These are phyloP conservation scores for Warburgia ugandensis DNA, from an alignment of 164 flowering plant species.

Conservation along the genomic window DNA sequence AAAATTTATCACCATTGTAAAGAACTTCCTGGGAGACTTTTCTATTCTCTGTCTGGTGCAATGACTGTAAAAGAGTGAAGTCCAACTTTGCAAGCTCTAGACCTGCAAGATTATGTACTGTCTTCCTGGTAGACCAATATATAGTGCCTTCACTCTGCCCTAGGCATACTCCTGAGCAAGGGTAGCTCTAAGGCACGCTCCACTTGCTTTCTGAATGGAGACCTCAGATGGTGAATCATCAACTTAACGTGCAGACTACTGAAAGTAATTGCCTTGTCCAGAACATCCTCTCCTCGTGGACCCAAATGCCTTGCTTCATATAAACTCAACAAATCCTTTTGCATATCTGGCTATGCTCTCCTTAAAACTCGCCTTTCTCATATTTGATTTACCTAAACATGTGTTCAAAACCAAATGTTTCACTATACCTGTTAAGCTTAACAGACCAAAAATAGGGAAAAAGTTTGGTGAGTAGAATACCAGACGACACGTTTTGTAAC, in stretches of 20 bases:
- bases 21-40: slow-evolving; percentile 1
- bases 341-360: neutral
- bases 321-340: neutral
- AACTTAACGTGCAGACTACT: neutral
- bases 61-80: slow-evolving; percentile 1
- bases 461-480: neutral
- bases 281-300: slow-evolving; percentile 1
- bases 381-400: neutral
- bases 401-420: neutral
- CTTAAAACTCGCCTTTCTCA: neutral
- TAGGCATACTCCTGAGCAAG: neutral
- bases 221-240: neutral
- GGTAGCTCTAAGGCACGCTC: neutral
- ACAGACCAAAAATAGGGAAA: too few relatives aligned
- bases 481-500: neutral
- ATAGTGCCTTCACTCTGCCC: neutral
- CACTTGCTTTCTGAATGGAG: neutral
- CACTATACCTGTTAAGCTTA: too few relatives aligned
- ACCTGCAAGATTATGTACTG: neutral
- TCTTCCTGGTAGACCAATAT: neutral
- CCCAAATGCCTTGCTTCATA: slow-evolving; percentile 1
- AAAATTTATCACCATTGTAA: too few relatives aligned
- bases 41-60: slow-evolving; percentile 2
- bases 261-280: slow-evolving; percentile 1
- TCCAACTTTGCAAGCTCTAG: slow-evolving; percentile 6